Percentiles rank a stretch among this genome's conserved stretches.
phyloP scores from a whole-genome alignment of 805 yeast species.

The Barnettozyma sp. region DNA sequence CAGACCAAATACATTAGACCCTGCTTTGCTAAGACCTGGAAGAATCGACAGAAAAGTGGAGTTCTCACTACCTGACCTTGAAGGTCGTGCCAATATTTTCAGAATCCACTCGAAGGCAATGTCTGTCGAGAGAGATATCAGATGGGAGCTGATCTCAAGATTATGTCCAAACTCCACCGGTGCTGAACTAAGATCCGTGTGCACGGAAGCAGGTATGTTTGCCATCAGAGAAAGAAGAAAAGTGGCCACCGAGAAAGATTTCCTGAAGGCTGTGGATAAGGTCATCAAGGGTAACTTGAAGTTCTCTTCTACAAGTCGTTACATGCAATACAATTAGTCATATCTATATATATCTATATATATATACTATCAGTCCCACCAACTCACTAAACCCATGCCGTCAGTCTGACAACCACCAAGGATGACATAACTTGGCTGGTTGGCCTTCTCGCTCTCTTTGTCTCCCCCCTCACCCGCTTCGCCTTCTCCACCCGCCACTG shows the following conservation, averaged over 20 bases:
- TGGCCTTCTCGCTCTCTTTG: conserved; percentile 32
- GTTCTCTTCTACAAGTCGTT: conserved; percentile 93
- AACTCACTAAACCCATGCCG: conserved; percentile 92
- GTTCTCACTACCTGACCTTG: conserved; percentile 91
- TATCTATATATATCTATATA: conserved; percentile 1
- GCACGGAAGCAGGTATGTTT: conserved; percentile 99
- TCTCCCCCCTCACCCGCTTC: too few species aligned
- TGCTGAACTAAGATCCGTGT: conserved; percentile 96
- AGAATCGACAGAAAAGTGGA: conserved; percentile 98
- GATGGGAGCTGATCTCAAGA: conserved; percentile 98
- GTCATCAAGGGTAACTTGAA: conserved; percentile 98
- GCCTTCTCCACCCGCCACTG: too few species aligned
- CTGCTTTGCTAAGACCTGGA: conserved; percentile 96
- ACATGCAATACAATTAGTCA: conserved; percentile 89
- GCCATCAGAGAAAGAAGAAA: conserved; percentile 97
- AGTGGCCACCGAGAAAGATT: conserved; percentile 97
- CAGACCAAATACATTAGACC: conserved; percentile 96
- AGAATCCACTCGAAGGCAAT: conserved; percentile 95
- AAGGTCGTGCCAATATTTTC: conserved; percentile 96
- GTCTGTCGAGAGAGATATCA: conserved; percentile 95
- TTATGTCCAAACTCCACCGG: conserved; percentile 98
- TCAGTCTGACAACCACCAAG: conserved; percentile 90
- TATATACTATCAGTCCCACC: conserved; percentile 70
- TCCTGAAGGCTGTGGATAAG: conserved; percentile 94
- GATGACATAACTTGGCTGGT: conserved; percentile 74